A percentile compares a stretch with the other conserved stretches of the same genome.
phyloP scores from a whole-genome alignment of 2,329 filamentous ascomycete genomes.

The Metarhizium sp. region DNA sequence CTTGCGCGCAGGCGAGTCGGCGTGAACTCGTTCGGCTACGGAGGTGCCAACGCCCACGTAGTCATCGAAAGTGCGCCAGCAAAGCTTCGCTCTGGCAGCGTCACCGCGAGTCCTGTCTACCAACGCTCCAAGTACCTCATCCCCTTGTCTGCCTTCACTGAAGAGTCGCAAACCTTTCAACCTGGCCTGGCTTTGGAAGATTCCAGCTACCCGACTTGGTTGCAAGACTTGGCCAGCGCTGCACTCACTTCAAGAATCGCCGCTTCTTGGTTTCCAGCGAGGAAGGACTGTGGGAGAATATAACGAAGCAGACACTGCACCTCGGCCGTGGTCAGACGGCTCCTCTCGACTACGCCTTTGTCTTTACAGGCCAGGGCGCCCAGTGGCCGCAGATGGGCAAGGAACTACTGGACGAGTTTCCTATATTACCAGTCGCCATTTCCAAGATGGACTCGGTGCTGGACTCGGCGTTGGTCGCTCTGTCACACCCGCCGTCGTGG shows the following conservation, averaged over 20 bases:
- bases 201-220: too few species aligned
- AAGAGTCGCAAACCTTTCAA: too few species aligned
- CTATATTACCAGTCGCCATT: not conserved
- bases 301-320: too few species aligned
- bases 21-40: constrained; percentile 19
- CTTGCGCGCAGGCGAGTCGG: constrained; percentile 9
- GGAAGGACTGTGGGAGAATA: too few species aligned
- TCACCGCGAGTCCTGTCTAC: too few species aligned
- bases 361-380: constrained; percentile 25
- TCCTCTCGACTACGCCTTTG: not conserved
- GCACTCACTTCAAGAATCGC: too few species aligned
- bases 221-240: too few species aligned
- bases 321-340: too few species aligned
- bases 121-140: too few species aligned
- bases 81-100: not conserved
- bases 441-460: not conserved
- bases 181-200: too few species aligned
- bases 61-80: constrained; percentile 12
- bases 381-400: constrained; percentile 24
- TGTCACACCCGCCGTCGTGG: constrained; percentile 4
- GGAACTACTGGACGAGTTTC: constrained; percentile 10
- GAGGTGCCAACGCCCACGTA: constrained; percentile 17
- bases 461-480: not conserved
- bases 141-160: too few species aligned
- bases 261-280: too few species aligned